Conservation (phyloP, 345 rosid genomes). For the Populus alba region DNA sequence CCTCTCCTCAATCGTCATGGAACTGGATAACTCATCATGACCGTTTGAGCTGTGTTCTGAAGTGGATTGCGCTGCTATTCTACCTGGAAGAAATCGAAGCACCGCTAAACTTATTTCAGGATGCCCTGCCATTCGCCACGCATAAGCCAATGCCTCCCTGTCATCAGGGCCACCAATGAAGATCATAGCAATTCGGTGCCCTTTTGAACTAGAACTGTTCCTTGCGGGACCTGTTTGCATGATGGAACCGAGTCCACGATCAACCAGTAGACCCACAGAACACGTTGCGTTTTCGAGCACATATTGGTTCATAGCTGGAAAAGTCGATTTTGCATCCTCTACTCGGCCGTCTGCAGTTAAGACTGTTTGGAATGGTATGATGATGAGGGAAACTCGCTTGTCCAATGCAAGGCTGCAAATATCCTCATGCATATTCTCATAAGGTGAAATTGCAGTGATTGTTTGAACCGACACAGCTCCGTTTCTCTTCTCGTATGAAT, state of each 20-base stretch:
- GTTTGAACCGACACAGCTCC: neutral
- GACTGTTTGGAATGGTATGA: slow-evolving; percentile 12
- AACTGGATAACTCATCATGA: neutral
- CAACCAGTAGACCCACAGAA: slow-evolving; percentile 16
- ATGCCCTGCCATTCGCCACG: slow-evolving; percentile 8
- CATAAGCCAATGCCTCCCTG: slow-evolving; percentile 12
- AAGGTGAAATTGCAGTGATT: slow-evolving; percentile 6
- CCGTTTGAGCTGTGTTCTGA: neutral
- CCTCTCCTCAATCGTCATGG: too few species aligned
- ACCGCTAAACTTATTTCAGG: neutral
- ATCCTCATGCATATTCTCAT: slow-evolving; percentile 14
- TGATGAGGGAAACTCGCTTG: neutral
- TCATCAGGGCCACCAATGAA: slow-evolving; percentile 11
- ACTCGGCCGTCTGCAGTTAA: neutral
- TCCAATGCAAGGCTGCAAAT: slow-evolving; percentile 15
- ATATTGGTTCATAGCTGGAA: neutral
- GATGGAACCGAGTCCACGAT: slow-evolving; percentile 6
- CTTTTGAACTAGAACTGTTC: neutral
- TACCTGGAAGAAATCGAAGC: neutral
- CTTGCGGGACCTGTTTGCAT: neutral
- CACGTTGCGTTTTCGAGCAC: slow-evolving; percentile 12
- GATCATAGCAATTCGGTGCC: neutral
- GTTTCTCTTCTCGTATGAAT: neutral
- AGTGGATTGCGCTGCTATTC: neutral
- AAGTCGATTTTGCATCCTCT: neutral